These are phyloP conservation scores for Osmanthus fragrans DNA, from an alignment of 257 asterid genomes.

Conservation along the genomic window DNA sequence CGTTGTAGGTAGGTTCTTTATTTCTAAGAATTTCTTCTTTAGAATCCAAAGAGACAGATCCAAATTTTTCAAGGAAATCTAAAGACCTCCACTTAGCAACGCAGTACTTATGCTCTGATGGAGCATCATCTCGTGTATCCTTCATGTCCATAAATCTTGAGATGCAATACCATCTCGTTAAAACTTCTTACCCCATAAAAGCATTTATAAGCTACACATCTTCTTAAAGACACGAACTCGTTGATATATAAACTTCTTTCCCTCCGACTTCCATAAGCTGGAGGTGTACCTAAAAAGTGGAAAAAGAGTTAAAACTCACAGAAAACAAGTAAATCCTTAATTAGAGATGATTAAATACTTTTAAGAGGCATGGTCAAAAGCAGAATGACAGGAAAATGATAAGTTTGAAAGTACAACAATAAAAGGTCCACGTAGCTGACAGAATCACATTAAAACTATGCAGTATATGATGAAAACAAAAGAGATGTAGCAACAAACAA, in stretches of 20 bases:
- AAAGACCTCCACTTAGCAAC: slow-evolving; percentile 70
- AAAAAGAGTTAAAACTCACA: slow-evolving; percentile 11
- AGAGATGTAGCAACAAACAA: neutral
- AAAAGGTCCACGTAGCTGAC: neutral
- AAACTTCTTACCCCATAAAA: slow-evolving; percentile 38
- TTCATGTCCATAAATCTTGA: slow-evolving; percentile 54
- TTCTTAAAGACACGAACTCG: slow-evolving; percentile 28
- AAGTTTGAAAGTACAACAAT: neutral
- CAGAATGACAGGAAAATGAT: neutral
- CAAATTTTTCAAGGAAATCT: slow-evolving; percentile 67
- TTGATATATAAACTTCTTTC: slow-evolving; percentile 21
- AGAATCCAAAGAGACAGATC: slow-evolving; percentile 71
- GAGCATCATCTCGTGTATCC: slow-evolving; percentile 54
- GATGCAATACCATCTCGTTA: slow-evolving; percentile 40
- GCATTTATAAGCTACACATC: slow-evolving; percentile 22
- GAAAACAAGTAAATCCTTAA: neutral
- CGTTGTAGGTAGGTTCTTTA: slow-evolving; percentile 43
- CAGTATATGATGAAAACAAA: neutral
- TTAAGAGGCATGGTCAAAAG: neutral
- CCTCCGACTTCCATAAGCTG: slow-evolving; percentile 26
- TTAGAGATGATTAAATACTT: neutral
- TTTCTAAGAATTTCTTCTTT: slow-evolving; percentile 45
- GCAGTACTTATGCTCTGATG: slow-evolving; percentile 58
- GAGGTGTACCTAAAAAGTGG: slow-evolving; percentile 53
- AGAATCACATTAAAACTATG: neutral